phyloP scores from a whole-genome alignment of 192 early-diverging fungal genomes.

The Dissophora globulifera region DNA sequence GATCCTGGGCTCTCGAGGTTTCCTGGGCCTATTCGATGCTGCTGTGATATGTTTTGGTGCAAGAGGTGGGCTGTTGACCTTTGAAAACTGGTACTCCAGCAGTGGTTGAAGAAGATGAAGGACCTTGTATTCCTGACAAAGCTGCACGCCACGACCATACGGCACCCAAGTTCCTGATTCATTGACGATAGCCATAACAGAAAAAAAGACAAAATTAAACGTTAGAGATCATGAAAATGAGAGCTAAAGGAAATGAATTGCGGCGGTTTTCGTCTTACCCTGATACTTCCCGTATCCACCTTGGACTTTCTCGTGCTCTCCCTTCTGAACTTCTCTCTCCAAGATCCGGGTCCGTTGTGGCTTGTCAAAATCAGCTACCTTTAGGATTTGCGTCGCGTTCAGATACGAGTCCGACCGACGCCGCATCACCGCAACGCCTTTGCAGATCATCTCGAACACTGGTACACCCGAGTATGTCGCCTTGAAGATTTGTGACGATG shows the following conservation, averaged over 20 bases:
- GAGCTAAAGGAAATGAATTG: too few relatives aligned
- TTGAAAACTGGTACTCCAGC: slow-evolving; percentile 79
- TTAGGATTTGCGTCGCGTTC: slow-evolving; percentile 98
- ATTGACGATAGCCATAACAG: neutral
- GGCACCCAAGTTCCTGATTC: slow-evolving; percentile 81
- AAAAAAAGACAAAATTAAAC: neutral
- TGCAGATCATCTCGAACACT: slow-evolving; percentile 93
- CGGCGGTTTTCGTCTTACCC: slow-evolving; percentile 76
- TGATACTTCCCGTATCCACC: slow-evolving; percentile 99
- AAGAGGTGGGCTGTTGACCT: slow-evolving; percentile 59
- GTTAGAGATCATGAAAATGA: neutral
- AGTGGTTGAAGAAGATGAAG: slow-evolving; percentile 78
- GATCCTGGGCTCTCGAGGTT: slow-evolving; percentile 51
- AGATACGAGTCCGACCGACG: slow-evolving; percentile 87
- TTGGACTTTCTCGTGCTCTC: slow-evolving; percentile 95
- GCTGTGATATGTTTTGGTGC: slow-evolving; percentile 69
- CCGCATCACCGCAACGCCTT: slow-evolving; percentile 74
- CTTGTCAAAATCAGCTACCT: slow-evolving; percentile 96
- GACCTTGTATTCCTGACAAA: slow-evolving; percentile 87
- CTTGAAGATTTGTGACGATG: slow-evolving; percentile 71
- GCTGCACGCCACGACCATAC: slow-evolving; percentile 79
- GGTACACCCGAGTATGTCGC: slow-evolving; percentile 95
- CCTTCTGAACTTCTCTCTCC: slow-evolving; percentile 89
- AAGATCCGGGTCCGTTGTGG: slow-evolving; percentile 91
- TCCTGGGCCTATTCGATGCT: slow-evolving; percentile 54